Evolutionary conservation across 2,329 filamentous ascomycete species (phyloP).

Genomic region (Colletotrichum horii): DNA sequence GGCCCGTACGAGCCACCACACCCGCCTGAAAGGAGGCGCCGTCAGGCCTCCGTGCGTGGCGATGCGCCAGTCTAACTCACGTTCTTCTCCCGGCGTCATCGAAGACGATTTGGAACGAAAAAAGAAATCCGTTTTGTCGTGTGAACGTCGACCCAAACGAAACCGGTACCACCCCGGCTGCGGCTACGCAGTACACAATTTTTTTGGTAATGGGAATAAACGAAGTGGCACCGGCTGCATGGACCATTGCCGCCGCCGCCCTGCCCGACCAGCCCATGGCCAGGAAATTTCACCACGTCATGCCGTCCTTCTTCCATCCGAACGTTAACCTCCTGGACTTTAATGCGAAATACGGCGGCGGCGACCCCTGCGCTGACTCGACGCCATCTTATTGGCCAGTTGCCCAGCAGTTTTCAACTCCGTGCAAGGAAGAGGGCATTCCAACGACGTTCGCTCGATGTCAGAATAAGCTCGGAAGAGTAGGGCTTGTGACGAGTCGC

Average conservation of each 20-base stretch:
- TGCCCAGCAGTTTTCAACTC: neutral
- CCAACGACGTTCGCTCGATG: neutral
- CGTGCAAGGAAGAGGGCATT: neutral
- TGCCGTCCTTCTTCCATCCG: constrained; percentile 2
- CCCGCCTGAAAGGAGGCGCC: neutral
- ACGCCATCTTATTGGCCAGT: neutral
- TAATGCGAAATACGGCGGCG: neutral
- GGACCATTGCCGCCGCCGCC: neutral
- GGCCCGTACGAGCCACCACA: neutral
- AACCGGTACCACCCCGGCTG: neutral
- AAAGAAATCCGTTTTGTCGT: neutral
- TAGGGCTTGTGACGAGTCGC: neutral
- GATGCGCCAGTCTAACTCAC: neutral
- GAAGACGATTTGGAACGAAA: neutral
- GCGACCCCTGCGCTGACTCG: neutral
- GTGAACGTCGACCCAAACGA: neutral
- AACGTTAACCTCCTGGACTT: neutral
- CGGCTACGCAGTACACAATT: neutral
- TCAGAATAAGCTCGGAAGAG: neutral
- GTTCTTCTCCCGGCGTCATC: neutral
- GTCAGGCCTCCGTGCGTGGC: constrained; percentile 2
- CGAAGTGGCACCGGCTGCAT: neutral
- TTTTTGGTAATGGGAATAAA: neutral
- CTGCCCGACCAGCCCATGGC: neutral
- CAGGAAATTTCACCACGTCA: constrained; percentile 21